A percentile compares a stretch with the other conserved stretches of the same genome.
Evolutionary conservation across 2,329 filamentous ascomycete genomes (phyloP).

Genomic region (Hortaea sp.): DNA sequence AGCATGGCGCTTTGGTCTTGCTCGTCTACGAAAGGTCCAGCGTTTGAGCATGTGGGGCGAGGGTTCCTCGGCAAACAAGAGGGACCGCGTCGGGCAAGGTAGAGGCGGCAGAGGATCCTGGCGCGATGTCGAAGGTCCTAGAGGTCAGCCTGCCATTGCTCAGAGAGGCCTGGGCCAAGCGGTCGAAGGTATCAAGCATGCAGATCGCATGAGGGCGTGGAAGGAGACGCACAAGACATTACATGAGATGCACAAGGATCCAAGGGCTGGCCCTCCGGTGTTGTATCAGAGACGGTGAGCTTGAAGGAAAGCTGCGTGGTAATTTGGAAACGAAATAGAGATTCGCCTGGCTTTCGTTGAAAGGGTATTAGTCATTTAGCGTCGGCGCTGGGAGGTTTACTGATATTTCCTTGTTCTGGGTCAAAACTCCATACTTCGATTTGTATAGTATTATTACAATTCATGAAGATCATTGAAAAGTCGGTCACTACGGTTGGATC

Average conservation of each 20-base stretch:
- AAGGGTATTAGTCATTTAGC: neutral
- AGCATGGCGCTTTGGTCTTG: slow-evolving; percentile 74
- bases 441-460: neutral
- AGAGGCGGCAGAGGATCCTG: slow-evolving; percentile 19
- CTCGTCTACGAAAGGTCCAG: slow-evolving; percentile 75
- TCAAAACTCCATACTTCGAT: neutral
- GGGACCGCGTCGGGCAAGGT: slow-evolving; percentile 8
- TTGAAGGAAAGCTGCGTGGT: neutral
- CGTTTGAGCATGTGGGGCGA: slow-evolving; percentile 77
- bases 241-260: slow-evolving; percentile 1
- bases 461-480: neutral
- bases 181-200: slow-evolving; percentile 17
- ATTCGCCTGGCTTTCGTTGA: neutral
- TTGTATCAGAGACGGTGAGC: neutral
- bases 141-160: neutral
- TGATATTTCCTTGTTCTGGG: neutral
- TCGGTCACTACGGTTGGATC: too few species aligned
- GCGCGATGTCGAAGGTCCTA: slow-evolving; percentile 16
- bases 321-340: neutral
- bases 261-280: slow-evolving; percentile 1
- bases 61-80: slow-evolving; percentile 18
- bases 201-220: slow-evolving; percentile 18
- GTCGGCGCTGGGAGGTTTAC: neutral
- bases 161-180: slow-evolving; percentile 16
- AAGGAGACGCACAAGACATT: slow-evolving; percentile 13